Conservation (phyloP, 176 grass and related monocot species). For the Oryza meyeriana region DNA sequence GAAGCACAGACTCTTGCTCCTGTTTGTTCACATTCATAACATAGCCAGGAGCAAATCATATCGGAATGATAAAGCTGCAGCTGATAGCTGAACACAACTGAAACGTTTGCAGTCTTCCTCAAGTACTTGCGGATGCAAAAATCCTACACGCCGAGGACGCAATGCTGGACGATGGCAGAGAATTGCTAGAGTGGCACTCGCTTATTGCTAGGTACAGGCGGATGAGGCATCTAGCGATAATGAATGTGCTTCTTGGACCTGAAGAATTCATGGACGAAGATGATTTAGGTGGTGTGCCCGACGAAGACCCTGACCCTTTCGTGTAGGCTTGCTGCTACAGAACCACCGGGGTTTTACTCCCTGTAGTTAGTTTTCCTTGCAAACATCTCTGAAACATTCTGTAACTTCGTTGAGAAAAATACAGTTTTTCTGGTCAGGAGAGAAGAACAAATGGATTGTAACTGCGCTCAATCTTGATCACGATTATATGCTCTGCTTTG, state of each 20-base stretch:
- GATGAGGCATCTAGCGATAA: constrained; percentile 33
- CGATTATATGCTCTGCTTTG: not conserved
- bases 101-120: constrained; percentile 12
- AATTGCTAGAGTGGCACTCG: constrained; percentile 38
- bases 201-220: constrained; percentile 36
- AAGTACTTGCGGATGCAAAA: constrained; percentile 46
- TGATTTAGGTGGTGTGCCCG: not conserved
- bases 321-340: constrained; percentile 3
- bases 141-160: not conserved
- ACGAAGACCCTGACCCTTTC: constrained; percentile 29
- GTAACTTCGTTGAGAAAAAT: not conserved
- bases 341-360: not conserved
- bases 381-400: not conserved
- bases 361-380: not conserved
- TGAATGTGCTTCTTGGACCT: constrained; percentile 35
- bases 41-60: too few relatives aligned
- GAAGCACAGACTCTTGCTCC: too few relatives aligned
- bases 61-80: not conserved
- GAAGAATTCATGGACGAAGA: constrained; percentile 36
- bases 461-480: not conserved
- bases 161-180: not conserved
- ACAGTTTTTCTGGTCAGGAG: constrained; percentile 10
- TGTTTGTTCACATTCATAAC: too few relatives aligned
- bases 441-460: not conserved
- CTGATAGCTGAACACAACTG: not conserved